Base-by-base conservation (phyloP, 169 alveolate genomes). In the Cryptosporidium xiaoi region DNA sequence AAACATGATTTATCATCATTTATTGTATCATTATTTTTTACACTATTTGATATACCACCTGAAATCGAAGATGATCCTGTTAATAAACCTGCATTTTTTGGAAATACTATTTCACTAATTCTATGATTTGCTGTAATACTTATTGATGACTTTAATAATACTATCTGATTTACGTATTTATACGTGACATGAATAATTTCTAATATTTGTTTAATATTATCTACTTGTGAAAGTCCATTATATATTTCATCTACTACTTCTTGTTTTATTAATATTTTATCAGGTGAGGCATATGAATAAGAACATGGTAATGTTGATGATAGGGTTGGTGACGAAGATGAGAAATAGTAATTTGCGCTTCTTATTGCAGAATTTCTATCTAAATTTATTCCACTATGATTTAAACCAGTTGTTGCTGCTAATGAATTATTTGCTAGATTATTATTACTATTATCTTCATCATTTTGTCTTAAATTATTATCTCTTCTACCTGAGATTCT, bases 201-300 rank as follows among this genome's bases (percentile, higher is more conserved):
- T n/a, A 77, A 31, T 34, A 77, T 27, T n/a, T 77, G 65, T 7
- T 48, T 60, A 5, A 60, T 62, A 27, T 60, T 48, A 16, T 66
- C 64, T 60, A 77, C 64, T 31, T 24, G 64, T n/a, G 87, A 77
- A 18, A 77, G 60, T 1, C 87, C 87, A 62, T 60, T 77, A 33
- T 77, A 77, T 44, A 77, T 77, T 51, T 77, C 87, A 2, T 77
- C 87, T 71, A 77, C 46, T 12, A 77, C 64, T 16, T 62, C 71
- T 60, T 77, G 87, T 7, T 65, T 60, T 8, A 77, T 24, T 1
- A 77, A 4, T 5, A 77, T 24, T 50, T 62, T 62, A 13, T 33
- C n/a, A 6, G 48, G 48, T 40, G 10, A 40, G 10, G 10, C 48
- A 40, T 40, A 8, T 40, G 48, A 40, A 40, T 40, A 40, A n/a